These are phyloP conservation scores for Dendrothele bispora DNA, from an alignment of 768 basidiomycete genomes.

Conservation along the genomic window DNA sequence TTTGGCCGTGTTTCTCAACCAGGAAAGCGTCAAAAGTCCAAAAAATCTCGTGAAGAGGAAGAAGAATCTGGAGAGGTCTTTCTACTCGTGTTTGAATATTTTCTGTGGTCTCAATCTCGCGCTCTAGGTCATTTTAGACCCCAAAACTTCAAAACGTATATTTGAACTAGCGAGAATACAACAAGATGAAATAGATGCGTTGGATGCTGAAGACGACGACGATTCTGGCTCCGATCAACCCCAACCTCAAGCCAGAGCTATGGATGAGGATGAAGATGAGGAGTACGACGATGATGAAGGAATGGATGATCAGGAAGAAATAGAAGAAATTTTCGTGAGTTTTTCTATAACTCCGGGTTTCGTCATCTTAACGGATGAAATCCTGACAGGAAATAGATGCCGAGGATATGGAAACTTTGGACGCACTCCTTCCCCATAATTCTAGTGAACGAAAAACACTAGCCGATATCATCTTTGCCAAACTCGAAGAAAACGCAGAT, in stretches of 20 bases:
- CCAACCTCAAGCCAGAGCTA: constrained; percentile 40
- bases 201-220: constrained; percentile 49
- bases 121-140: constrained; percentile 66
- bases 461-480: constrained; percentile 96
- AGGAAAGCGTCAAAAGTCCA: constrained; percentile 70
- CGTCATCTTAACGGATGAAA: constrained; percentile 11
- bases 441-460: constrained; percentile 79
- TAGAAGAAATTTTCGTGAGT: constrained; percentile 65
- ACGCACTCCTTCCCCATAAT: constrained; percentile 76
- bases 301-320: constrained; percentile 45
- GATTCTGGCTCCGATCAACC: constrained; percentile 60
- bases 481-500: constrained; percentile 68
- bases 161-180: constrained; percentile 92
- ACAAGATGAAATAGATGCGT: constrained; percentile 81
- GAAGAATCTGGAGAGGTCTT: constrained; percentile 60
- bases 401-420: constrained; percentile 83
- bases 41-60: constrained; percentile 38
- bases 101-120: constrained; percentile 8
- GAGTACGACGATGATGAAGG: constrained; percentile 44
- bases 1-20: constrained; percentile 79
- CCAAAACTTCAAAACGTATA: constrained; percentile 82
- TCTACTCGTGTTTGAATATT: constrained; percentile 7
- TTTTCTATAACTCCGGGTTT: constrained; percentile 1
- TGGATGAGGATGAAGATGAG: constrained; percentile 36
- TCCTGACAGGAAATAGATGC: constrained; percentile 80